Conservation (phyloP, 75 land plant genomes). For the Selaginella tamariscina region DNA sequence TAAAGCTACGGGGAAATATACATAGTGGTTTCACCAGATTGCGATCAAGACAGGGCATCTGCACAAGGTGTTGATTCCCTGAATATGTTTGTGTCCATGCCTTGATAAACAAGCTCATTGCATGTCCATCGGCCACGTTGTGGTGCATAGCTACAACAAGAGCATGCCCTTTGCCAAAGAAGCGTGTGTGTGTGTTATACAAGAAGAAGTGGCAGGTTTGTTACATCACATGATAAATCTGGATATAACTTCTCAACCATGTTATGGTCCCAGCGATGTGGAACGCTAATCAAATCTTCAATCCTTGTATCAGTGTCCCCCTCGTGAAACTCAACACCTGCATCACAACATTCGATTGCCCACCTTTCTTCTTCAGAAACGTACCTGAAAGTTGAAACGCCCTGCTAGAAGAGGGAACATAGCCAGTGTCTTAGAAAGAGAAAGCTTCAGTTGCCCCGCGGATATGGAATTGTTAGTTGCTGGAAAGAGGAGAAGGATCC, state of each 20-base stretch:
- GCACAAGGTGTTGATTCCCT: not conserved
- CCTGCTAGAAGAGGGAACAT: not conserved
- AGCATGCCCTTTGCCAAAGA: constrained; percentile 1
- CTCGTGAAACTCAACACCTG: constrained; percentile 16
- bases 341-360: constrained; percentile 12
- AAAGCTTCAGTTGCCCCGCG: not conserved
- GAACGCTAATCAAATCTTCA: constrained; percentile 13
- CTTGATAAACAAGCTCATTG: constrained; percentile 1
- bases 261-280: not conserved
- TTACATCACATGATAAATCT: not conserved
- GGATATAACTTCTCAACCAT: not conserved
- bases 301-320: constrained; percentile 15
- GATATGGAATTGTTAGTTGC: not conserved
- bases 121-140: constrained; percentile 11
- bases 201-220: not conserved
- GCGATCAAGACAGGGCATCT: not conserved
- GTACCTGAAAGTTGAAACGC: not conserved
- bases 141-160: not conserved
- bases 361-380: not conserved
- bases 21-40: not conserved
- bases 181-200: constrained; percentile 1
- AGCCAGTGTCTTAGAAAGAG: not conserved
- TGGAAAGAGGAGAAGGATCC: not conserved
- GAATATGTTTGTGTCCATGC: not conserved
- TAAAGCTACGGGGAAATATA: not conserved